Evolutionary conservation across 2,329 filamentous ascomycete species (phyloP), one percentile per base, ranked within the genome.

Genomic region (Penicillium thymicola): DNA sequence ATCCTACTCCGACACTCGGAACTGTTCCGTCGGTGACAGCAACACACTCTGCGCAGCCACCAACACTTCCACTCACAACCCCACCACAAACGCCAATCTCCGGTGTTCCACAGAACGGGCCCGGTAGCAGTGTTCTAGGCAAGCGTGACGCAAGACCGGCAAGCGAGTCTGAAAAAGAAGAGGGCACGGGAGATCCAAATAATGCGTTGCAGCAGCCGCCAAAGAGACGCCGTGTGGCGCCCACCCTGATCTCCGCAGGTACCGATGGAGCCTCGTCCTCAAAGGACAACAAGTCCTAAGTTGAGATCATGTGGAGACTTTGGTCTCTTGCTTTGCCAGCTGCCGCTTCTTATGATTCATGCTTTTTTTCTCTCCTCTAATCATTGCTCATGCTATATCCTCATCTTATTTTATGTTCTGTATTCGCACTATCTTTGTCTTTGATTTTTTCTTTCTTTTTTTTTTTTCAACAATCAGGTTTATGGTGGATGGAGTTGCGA

Each of bases 21-120:
- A 89, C 82, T 52, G 82, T 96, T 16, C 91, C 92, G 0, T 82
- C 87, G 51, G 85, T 96, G 27, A 86, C 89, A 13, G 90, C 90
- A 6, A 79, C 89, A 10, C 89, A 87, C 61, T 89, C 89, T 5
- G 68, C 71, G 7, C 75, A 76, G 50, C 72, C 71, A 10, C 62
- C 74, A n/a, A 58, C 67, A 1, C 77, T 95, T 42, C 89, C 92
- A 0, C 85, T 96, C 66, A 90, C 89, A 37, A 97, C 93, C 8
- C 93, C 94, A 2, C 94, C 93, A 0, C 89, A 96, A 72, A 97
- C 93, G 3, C 93, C 93, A 6, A 77, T 83, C 57, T 75, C 77
- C 32, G 71, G 74, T 5, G 73, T 70, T 25, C 71, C 73, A 54
- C 81, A 85, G 49, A 85, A 18, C 13, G 40, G 38, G 21, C 5